Percentiles rank a stretch among this genome's conserved stretches.
Conservation (phyloP, 345 rosid species). For the Populus euphratica region DNA sequence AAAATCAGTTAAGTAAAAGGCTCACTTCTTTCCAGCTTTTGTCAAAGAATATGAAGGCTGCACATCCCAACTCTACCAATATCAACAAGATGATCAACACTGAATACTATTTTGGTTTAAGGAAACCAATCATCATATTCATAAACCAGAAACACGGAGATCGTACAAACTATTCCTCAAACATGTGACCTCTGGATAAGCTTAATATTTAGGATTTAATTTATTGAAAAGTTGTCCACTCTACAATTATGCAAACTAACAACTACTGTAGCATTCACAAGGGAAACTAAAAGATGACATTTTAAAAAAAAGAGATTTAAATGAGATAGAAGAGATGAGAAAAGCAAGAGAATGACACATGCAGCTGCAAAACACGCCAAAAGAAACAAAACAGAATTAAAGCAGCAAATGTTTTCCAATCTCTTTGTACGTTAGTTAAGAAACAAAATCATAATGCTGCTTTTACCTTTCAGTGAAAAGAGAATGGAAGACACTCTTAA, state of each 20-base stretch:
- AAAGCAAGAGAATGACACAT: background rate
- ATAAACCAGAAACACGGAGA: background rate
- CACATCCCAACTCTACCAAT: slow-evolving; percentile 82
- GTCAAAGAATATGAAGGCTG: slow-evolving; percentile 88
- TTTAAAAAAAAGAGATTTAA: background rate
- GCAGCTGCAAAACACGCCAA: background rate
- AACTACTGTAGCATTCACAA: background rate
- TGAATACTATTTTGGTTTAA: slow-evolving; percentile 70
- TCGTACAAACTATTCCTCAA: background rate
- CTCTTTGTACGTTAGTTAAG: background rate
- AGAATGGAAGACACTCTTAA: background rate
- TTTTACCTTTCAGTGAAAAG: background rate
- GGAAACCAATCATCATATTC: slow-evolving; percentile 38
- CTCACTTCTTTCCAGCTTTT: slow-evolving; percentile 84
- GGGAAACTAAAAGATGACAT: background rate
- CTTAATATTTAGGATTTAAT: background rate
- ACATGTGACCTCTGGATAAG: background rate
- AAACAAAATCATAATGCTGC: background rate
- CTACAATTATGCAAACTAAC: background rate
- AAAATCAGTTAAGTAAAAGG: background rate
- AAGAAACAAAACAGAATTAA: background rate
- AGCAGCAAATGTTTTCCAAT: background rate
- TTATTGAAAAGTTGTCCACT: background rate
- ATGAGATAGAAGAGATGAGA: background rate
- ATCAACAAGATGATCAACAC: slow-evolving; percentile 73